Conservation (phyloP, 2,329 filamentous ascomycete species). For the Aspergillus sp. region DNA sequence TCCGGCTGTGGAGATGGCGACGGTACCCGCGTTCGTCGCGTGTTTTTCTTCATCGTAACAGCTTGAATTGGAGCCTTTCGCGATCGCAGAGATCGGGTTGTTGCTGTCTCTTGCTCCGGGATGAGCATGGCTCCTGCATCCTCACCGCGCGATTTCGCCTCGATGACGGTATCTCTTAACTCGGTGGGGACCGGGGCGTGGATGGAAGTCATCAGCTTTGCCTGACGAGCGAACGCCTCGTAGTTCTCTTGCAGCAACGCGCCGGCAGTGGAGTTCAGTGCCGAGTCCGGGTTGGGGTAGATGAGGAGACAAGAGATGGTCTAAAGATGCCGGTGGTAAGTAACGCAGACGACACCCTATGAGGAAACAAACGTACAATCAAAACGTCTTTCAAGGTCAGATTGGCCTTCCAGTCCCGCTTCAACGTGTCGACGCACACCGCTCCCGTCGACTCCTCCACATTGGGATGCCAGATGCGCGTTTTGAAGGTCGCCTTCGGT, state of each 20-base stretch:
- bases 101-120: conserved; percentile 23
- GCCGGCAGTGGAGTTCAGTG: conserved; percentile 61
- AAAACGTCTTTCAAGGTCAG: conserved; percentile 61
- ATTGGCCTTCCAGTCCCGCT: conserved; percentile 60
- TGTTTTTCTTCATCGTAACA: conserved; percentile 33
- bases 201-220: conserved; percentile 61
- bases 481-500: conserved; percentile 59
- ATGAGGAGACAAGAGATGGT: conserved; percentile 64
- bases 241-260: conserved; percentile 60
- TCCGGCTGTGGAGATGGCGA: conserved; percentile 2
- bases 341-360: not conserved
- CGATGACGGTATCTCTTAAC: conserved; percentile 45
- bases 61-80: conserved; percentile 19
- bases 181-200: conserved; percentile 55
- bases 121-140: conserved; percentile 35
- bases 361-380: conserved; percentile 34
- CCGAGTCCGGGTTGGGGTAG: conserved; percentile 63
- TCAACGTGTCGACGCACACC: conserved; percentile 65
- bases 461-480: conserved; percentile 64
- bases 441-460: conserved; percentile 62
- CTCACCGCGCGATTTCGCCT: conserved; percentile 57
- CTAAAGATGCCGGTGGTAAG: conserved; percentile 20
- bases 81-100: conserved; percentile 8
- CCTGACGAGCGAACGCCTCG: conserved; percentile 55
- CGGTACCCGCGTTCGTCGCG: conserved; percentile 14